These are phyloP conservation scores for Cutaneotrichosporon sp. DNA, from an alignment of 1,284 basidiomycete species.

Conservation along the genomic window DNA sequence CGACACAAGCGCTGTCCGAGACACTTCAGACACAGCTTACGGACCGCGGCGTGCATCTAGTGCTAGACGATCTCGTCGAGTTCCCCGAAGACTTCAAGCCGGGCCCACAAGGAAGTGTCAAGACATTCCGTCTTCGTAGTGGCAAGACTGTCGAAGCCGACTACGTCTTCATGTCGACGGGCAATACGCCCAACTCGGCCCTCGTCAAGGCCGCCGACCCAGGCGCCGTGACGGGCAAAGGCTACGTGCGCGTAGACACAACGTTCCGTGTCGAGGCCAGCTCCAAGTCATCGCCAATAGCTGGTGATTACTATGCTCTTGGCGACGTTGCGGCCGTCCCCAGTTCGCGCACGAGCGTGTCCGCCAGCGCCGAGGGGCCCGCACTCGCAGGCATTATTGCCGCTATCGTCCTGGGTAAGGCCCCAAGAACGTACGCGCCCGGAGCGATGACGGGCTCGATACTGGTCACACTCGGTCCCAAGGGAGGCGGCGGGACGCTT, in stretches of 20 bases:
- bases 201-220: slow-evolving; percentile 40
- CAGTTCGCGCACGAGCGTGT: slow-evolving; percentile 34
- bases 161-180: slow-evolving; percentile 48
- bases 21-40: slow-evolving; percentile 35
- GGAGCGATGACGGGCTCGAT: slow-evolving; percentile 25
- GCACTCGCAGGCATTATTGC: slow-evolving; percentile 25
- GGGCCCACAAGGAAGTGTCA: slow-evolving; percentile 24
- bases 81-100: slow-evolving; percentile 23
- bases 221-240: slow-evolving; percentile 30
- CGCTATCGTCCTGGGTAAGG: slow-evolving; percentile 28
- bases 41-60: slow-evolving; percentile 38
- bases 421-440: slow-evolving; percentile 24
- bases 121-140: slow-evolving; percentile 32
- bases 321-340: slow-evolving; percentile 39
- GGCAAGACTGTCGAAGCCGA: slow-evolving; percentile 46
- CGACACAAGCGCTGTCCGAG: slow-evolving; percentile 29
- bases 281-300: slow-evolving; percentile 14
- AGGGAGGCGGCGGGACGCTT: slow-evolving; percentile 25
- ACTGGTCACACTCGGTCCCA: slow-evolving; percentile 33
- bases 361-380: slow-evolving; percentile 16
- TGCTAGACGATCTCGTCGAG: slow-evolving; percentile 26
- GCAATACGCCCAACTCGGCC: slow-evolving; percentile 46
- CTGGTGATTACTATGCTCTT: slow-evolving; percentile 40
- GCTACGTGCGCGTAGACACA: slow-evolving; percentile 41
- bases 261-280: slow-evolving; percentile 30